phyloP scores from a whole-genome alignment of 2,329 filamentous ascomycete genomes.

The Colletotrichum tofieldiae region DNA sequence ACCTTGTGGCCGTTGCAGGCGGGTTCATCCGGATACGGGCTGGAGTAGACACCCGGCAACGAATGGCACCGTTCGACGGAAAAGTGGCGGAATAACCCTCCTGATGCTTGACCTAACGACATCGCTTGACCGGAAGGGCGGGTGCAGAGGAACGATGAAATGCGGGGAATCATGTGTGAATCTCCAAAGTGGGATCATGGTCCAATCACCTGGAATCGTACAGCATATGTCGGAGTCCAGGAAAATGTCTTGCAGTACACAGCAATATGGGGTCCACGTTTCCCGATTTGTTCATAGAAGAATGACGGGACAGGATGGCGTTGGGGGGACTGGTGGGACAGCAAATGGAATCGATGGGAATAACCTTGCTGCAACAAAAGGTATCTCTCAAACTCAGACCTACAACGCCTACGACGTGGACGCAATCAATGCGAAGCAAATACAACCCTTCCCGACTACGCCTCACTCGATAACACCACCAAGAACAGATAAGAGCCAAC shows the following conservation, averaged over 20 bases:
- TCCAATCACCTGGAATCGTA: background rate
- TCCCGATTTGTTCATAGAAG: too few relatives aligned
- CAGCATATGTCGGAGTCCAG: background rate
- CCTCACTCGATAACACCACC: slow-evolving; percentile 30
- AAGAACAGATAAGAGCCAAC: slow-evolving; percentile 28
- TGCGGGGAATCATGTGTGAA: background rate
- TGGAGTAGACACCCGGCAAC: background rate
- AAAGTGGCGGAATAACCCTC: background rate
- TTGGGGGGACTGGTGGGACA: too few relatives aligned
- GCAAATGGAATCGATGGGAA: background rate
- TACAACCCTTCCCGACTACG: slow-evolving; percentile 13
- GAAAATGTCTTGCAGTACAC: background rate
- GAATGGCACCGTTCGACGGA: slow-evolving; percentile 1
- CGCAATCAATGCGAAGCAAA: slow-evolving; percentile 26
- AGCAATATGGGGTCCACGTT: background rate
- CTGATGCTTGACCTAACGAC: slow-evolving; percentile 25
- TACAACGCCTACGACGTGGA: slow-evolving; percentile 40
- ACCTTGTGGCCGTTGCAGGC: background rate
- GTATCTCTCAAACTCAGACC: slow-evolving; percentile 39
- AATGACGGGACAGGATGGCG: background rate
- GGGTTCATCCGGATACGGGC: slow-evolving; percentile 5
- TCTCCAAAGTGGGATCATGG: background rate
- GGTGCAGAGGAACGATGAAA: background rate
- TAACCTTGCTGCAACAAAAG: slow-evolving; percentile 24
- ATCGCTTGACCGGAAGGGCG: slow-evolving; percentile 14